Evolutionary conservation across 345 rosid genomes (phyloP).

Genomic region (Anacardium occidentale): DNA sequence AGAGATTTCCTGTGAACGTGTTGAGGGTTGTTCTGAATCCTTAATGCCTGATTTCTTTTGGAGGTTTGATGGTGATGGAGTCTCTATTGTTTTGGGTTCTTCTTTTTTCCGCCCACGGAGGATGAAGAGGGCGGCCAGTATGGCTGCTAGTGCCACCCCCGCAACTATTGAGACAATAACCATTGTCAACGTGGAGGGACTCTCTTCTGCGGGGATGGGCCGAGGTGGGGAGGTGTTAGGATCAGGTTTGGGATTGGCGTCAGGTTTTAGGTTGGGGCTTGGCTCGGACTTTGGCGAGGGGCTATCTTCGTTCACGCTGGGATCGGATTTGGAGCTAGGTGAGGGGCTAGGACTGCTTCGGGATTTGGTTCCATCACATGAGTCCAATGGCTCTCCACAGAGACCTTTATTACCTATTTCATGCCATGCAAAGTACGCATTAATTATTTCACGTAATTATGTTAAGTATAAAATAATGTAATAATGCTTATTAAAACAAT

Average conservation of each 20-base stretch:
- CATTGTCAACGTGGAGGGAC: slow-evolving; percentile 16
- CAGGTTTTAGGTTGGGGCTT: slow-evolving; percentile 1
- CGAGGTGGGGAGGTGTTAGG: neutral
- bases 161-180: slow-evolving; percentile 30
- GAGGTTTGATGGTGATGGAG: slow-evolving; percentile 46
- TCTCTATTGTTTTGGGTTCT: slow-evolving; percentile 32
- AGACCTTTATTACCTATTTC: slow-evolving; percentile 64
- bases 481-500: too few species aligned
- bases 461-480: too few species aligned
- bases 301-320: neutral
- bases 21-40: slow-evolving; percentile 26
- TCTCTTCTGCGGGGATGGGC: slow-evolving; percentile 1
- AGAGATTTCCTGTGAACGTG: slow-evolving; percentile 18
- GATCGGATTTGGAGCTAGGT: neutral
- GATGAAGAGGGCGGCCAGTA: slow-evolving; percentile 21
- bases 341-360: neutral
- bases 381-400: slow-evolving; percentile 58
- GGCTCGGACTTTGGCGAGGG: neutral
- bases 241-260: neutral
- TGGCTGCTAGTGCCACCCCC: slow-evolving; percentile 20
- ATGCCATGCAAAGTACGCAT: neutral
- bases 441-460: too few species aligned
- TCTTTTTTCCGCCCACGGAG: slow-evolving; percentile 17
- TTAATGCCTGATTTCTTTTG: slow-evolving; percentile 39
- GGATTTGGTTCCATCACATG: slow-evolving; percentile 14